These are phyloP conservation scores for Zelonia costaricensis DNA, from an alignment of 208 protist species.

Conservation along the genomic window DNA sequence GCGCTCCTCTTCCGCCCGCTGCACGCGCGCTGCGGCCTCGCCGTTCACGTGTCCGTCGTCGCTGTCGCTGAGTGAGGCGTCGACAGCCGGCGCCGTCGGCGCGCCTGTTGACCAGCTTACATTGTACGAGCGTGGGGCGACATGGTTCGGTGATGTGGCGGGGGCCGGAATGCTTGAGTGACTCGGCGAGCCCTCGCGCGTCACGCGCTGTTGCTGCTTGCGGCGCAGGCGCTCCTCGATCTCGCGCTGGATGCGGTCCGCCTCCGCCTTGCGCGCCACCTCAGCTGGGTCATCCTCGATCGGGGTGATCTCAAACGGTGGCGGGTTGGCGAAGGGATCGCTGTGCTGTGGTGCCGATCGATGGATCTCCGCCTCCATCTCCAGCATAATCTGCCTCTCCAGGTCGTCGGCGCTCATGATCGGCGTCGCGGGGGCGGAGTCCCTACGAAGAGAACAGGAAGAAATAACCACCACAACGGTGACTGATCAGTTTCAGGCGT, in stretches of 20 bases:
- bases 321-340: slow-evolving; percentile 14
- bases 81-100: too few relatives aligned
- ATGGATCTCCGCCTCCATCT: slow-evolving; percentile 79
- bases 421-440: too few relatives aligned
- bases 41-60: too few relatives aligned
- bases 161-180: background rate
- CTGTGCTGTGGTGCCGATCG: slow-evolving; percentile 18
- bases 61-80: too few relatives aligned
- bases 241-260: slow-evolving; percentile 45
- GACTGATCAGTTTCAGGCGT: too few relatives aligned
- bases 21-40: too few relatives aligned
- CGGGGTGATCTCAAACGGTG: slow-evolving; percentile 48
- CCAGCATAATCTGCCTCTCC: slow-evolving; percentile 73
- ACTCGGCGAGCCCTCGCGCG: slow-evolving; percentile 57
- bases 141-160: too few relatives aligned
- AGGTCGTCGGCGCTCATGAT: slow-evolving; percentile 59
- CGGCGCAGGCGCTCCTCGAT: slow-evolving; percentile 48
- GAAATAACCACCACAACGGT: background rate
- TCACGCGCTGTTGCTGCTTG: slow-evolving; percentile 37
- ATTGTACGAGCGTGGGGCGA: too few relatives aligned
- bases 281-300: slow-evolving; percentile 33
- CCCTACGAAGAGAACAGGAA: background rate
- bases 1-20: too few relatives aligned
- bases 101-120: too few relatives aligned
- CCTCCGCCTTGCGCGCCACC: slow-evolving; percentile 22